Evolutionary conservation across 352 stramenopile species (phyloP), one percentile per base, ranked within the genome.

Genomic region (Phytophthora citrophthora): DNA sequence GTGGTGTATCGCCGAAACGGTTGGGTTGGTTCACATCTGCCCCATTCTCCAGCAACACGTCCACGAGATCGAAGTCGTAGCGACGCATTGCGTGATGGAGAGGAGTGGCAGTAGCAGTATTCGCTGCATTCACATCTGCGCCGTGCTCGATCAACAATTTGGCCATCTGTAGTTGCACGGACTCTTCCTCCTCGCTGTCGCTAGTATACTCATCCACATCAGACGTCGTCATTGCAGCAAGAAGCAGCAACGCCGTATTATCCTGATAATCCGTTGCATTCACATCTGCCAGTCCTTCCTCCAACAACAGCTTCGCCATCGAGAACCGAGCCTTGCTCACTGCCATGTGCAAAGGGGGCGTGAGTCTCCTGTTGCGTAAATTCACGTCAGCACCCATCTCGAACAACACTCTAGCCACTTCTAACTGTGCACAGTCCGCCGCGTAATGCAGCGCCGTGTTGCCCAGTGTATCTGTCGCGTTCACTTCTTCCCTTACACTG

Each of bases 401-500:
- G 5, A 77, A 27, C 34, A 74, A 49, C 38, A 50, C 43, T 40
- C 47, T 32, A 0, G 53, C 47, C 10, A 77, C 52, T 3, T 58
- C 27, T 12, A 72, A 27, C 16, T 68, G 51, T 5, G 34, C 53
- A 31, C 53, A 46, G 24, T 77, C 70, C 29, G 54, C 70, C 26
- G 70, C 70, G 16, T 77, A 77, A 34, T 77, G 61, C 60, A 77
- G 47, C 48, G 70, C 70, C 11, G 70, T 72, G 45, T 77, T 77
- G 27, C 57, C 60, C 26, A 72, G 53, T 32, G 68, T 56, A 40
- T 77, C 70, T 16, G 27, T 23, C 4, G 56, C 48, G 47, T 77
- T 69, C 34, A 77, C 56, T 7, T 74, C 60, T 32, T 66, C 70
- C 1, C 57, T 36, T 8, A 56, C 53, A 31, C 63, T 65, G 39